Evolutionary conservation across 2,329 filamentous ascomycete genomes (phyloP).

Genomic region (Cladosporium oxysporum): DNA sequence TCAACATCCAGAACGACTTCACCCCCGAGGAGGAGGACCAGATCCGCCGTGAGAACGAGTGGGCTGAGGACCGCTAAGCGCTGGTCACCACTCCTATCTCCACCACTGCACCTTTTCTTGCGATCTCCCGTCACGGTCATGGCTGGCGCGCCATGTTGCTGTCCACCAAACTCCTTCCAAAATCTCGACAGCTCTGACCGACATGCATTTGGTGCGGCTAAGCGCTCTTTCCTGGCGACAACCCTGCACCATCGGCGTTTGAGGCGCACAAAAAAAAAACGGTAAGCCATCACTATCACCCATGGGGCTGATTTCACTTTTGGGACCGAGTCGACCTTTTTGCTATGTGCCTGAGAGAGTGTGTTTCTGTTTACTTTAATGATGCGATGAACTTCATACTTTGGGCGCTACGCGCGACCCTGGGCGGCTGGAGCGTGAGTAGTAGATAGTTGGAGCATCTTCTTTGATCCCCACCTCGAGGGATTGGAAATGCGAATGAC

Average conservation of each 20-base stretch:
- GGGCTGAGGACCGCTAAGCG: conserved; percentile 44
- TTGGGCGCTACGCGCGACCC: not conserved
- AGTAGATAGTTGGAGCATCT: conserved; percentile 3
- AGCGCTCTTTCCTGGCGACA: not conserved
- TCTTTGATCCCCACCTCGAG: not conserved
- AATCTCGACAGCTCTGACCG: not conserved
- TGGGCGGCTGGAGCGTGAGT: conserved; percentile 5
- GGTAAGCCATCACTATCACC: not conserved
- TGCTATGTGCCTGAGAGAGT: conserved; percentile 4
- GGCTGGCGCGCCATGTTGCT: not conserved
- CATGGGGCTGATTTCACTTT: not conserved
- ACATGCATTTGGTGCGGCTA: conserved; percentile 11
- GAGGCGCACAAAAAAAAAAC: conserved; percentile 5
- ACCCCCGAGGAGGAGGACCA: conserved; percentile 98
- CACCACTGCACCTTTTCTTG: not conserved
- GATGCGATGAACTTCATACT: not conserved
- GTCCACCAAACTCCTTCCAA: not conserved
- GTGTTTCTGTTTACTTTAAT: conserved; percentile 1
- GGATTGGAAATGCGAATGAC: not conserved
- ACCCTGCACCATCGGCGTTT: not conserved
- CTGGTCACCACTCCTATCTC: not conserved
- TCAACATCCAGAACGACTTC: conserved; percentile 99
- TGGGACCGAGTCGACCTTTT: not conserved
- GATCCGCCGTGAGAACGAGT: conserved; percentile 62
- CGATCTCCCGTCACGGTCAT: not conserved